These are phyloP conservation scores for Leucaena leucocephala DNA, from an alignment of 306 rosid genomes.

Conservation along the genomic window DNA sequence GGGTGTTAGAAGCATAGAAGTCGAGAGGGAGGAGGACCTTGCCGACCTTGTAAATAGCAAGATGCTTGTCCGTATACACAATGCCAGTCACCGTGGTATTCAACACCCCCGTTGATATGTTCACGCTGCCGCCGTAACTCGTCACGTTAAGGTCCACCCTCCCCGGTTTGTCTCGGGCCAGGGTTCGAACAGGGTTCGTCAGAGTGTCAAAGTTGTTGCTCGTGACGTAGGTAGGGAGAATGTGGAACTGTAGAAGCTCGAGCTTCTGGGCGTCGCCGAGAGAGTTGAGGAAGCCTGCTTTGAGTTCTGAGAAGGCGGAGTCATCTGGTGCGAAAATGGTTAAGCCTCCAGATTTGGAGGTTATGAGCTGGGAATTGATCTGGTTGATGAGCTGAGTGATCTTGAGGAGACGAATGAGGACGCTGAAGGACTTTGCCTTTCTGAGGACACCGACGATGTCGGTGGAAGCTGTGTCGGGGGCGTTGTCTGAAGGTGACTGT, in stretches of 20 bases:
- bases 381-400: constrained; percentile 67
- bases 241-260: constrained; percentile 61
- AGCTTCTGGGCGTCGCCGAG: constrained; percentile 58
- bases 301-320: constrained; percentile 56
- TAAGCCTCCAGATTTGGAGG: constrained; percentile 51
- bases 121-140: constrained; percentile 64
- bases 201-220: constrained; percentile 67
- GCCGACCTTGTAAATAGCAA: constrained; percentile 65
- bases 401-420: constrained; percentile 59
- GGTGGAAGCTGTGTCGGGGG: too few species aligned
- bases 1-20: constrained; percentile 41
- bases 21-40: constrained; percentile 63
- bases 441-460: too few species aligned
- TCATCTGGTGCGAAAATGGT: constrained; percentile 66
- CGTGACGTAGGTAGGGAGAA: constrained; percentile 51
- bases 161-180: constrained; percentile 57
- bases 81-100: constrained; percentile 64
- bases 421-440: constrained; percentile 34
- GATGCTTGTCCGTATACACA: constrained; percentile 58
- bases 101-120: constrained; percentile 63
- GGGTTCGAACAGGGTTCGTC: constrained; percentile 66
- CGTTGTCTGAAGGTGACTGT: too few species aligned
- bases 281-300: constrained; percentile 66
- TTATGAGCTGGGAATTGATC: constrained; percentile 55
- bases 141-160: constrained; percentile 59